Conservation (phyloP, 129 eudicot species). For the Daucus carota region DH1_v3.0 NC_030386.2:18961501-18962000, state of each 20-base stretch:
- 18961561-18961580: conserved; percentile 98
- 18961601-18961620: conserved; percentile 94
- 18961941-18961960: conserved; percentile 97
- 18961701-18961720: conserved; percentile 98
- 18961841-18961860: conserved; percentile 98
- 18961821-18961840: conserved; percentile 96
- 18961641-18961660: conserved; percentile 97
- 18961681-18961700: conserved; percentile 90
- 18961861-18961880: conserved; percentile 99
- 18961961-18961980: conserved; percentile 92
- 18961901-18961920: conserved; percentile 97
- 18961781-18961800: conserved; percentile 92
- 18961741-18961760: conserved; percentile 96
- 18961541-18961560: conserved; percentile 88
- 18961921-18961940: conserved; percentile 98
- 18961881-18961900: conserved; percentile 92
- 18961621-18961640: conserved; percentile 97
- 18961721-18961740: conserved; percentile 92
- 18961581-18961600: conserved; percentile 97
- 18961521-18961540: conserved; percentile 87
- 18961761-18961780: conserved; percentile 99
- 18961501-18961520: conserved; percentile 99
- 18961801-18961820: conserved; percentile 97
- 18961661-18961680: conserved; percentile 98
- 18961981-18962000: conserved; percentile 98